Evolutionary conservation across 2,329 filamentous ascomycete genomes (phyloP).

Genomic region (Stylonectria norvegica): DNA sequence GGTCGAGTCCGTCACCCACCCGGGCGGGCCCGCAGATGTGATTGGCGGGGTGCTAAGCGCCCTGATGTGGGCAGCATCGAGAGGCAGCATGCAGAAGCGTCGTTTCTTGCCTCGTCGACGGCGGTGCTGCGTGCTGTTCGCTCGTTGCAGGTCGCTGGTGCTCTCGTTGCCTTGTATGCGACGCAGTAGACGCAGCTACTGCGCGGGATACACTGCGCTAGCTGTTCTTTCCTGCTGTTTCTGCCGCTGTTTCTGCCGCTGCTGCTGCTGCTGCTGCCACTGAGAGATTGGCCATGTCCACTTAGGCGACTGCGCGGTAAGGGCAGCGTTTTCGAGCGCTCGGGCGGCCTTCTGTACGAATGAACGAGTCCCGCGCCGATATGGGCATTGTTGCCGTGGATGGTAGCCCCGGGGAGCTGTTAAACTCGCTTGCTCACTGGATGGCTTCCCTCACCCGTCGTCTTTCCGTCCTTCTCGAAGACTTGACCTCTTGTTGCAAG

Average conservation of each 20-base stretch:
- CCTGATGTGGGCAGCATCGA: constrained; percentile 25
- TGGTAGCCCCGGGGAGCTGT: too few relatives aligned
- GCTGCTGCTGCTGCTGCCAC: constrained; percentile 2
- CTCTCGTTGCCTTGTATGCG: too few relatives aligned
- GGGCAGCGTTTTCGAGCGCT: too few relatives aligned
- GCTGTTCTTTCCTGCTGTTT: too few relatives aligned
- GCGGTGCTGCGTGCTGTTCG: constrained; percentile 12
- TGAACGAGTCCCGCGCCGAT: too few relatives aligned
- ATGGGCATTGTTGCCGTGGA: too few relatives aligned
- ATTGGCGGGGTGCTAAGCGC: constrained; percentile 36
- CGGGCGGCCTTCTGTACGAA: too few relatives aligned
- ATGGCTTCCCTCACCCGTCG: not conserved
- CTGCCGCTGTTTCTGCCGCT: too few relatives aligned
- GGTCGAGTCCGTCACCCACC: constrained; percentile 32
- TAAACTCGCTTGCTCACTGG: too few relatives aligned
- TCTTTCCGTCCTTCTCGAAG: constrained; percentile 1
- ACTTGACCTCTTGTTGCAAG: constrained; percentile 1
- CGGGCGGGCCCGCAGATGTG: constrained; percentile 22
- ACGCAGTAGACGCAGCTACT: constrained; percentile 27
- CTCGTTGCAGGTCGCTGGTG: constrained; percentile 10
- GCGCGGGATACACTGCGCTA: constrained; percentile 26
- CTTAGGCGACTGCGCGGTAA: not conserved
- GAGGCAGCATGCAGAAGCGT: constrained; percentile 26
- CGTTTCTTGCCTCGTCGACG: constrained; percentile 7
- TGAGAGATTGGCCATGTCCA: constrained; percentile 13